Conservation (phyloP, 1,284 basidiomycete species). For the Microbotryum silenes-acaulis region DNA sequence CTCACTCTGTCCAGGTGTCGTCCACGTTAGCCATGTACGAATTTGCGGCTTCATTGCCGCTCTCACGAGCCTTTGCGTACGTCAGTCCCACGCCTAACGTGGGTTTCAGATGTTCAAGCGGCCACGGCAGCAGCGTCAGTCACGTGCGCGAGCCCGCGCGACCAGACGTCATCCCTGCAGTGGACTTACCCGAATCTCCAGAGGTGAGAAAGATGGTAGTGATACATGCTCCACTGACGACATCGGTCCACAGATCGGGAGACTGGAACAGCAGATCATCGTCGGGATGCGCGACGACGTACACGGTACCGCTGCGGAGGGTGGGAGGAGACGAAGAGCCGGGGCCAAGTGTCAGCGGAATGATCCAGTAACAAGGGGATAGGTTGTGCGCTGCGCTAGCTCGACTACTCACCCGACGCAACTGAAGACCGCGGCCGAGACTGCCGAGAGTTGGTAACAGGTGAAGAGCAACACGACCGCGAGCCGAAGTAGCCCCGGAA, state of each 20-base stretch:
- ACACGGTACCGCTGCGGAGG: no score
- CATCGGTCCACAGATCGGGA: not conserved
- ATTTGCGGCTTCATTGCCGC: slow-evolving; percentile 31
- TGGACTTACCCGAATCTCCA: slow-evolving; percentile 28
- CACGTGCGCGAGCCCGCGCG: no score
- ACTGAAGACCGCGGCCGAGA: slow-evolving; percentile 14
- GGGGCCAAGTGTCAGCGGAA: no score
- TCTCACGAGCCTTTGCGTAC: slow-evolving; percentile 23
- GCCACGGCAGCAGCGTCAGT: no score
- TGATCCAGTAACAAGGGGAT: no score
- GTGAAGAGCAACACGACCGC: slow-evolving; percentile 1
- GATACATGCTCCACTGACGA: slow-evolving; percentile 2
- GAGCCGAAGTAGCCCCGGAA: not conserved
- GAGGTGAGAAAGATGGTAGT: slow-evolving; percentile 27
- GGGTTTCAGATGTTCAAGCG: no score
- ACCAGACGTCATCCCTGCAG: no score
- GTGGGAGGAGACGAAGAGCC: no score
- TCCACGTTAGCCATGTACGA: slow-evolving; percentile 28
- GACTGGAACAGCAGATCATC: slow-evolving; percentile 30
- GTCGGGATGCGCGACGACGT: slow-evolving; percentile 30
- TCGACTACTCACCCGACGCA: slow-evolving; percentile 2
- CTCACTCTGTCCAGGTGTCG: slow-evolving; percentile 17
- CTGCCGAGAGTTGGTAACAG: not conserved
- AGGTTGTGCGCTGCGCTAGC: no score
- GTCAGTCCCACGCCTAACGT: slow-evolving; percentile 2